Base-by-base conservation (phyloP, 768 basidiomycete genomes). In the Lanmaoa rubissima region DNA sequence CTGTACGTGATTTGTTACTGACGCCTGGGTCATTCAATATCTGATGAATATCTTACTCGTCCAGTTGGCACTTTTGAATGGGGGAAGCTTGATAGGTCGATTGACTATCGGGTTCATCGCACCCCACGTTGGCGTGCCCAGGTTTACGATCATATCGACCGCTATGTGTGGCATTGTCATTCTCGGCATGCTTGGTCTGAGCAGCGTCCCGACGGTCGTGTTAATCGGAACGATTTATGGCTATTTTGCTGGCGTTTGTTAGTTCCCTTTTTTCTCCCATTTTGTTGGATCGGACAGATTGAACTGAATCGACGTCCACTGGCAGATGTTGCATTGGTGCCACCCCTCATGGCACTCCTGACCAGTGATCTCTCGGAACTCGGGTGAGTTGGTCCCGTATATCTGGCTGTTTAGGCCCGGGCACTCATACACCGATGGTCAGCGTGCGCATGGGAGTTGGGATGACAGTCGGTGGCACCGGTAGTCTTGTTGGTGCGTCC, bases 21-120 rank as follows among this genome's bases (percentile, higher is more conserved):
- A 24, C 38, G 9, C 34, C 9, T 34, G 17, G n/a, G 12, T 34
- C 19, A 28, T 12, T 17, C 21, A 42, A 38, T 36, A 24, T 31
- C 35, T 32, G 34, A 48, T 38, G 9, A 31, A 38, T 34, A 1
- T 24, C 21, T 24, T 24, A 24, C 21, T 24, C 21, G 21, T 24
- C 2, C 50, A 83, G 78, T 64, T 86, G 34, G 74, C 79, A 1
- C 75, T 86, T 24, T 60, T 85, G 21, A 86, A 85, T 61, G 82
- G 74, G 3, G 72, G 75, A 14, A 77, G 77, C 50, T 66, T 82
- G 19, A 68, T 80, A 40, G 86, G 86, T 6, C 78, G 85, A 36
- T 62, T 79, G 2, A 58, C 83, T 12, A 76, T 82, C 0, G 76
- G 75, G n/a, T 66, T 78, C 28, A 63, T 82, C 32, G 77, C 75